Evolutionary conservation across 306 rosid genomes (phyloP), one percentile per base, ranked within the genome.

Genomic region (Ormosia emarginata): DNA sequence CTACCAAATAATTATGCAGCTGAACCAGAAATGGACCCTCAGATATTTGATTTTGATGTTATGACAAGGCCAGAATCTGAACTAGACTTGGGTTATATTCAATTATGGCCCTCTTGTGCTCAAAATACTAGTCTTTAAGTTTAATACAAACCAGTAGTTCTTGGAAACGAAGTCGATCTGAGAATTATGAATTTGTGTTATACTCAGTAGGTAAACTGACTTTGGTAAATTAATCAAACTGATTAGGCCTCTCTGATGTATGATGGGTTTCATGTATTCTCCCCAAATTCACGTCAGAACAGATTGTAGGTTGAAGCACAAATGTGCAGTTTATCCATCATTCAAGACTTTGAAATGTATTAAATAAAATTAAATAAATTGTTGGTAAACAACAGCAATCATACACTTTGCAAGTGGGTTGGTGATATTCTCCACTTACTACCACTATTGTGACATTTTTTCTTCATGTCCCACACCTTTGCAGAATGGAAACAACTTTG

Each of bases 371-470:
- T 24, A 24, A 24, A 24, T 24, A 78, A 49, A 12, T 71, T 83
- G 71, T 67, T 55, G 86, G 87, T 85, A 53, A 88, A 80, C 80
- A 17, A 33, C 66, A 69, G 79, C 74, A 82, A 71, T 79, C 85
- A 75, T 58, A 82, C 50, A 39, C 36, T 40, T 30, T 63, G 77
- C 57, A 73, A 85, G 84, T 84, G 88, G 90, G 88, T 81, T 47
- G 87, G 85, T 87, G 79, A 58, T 78, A 24, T 47, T 46, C 69
- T 73, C 74, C 77, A 85, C 89, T 88, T 80, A 85, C 85, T 80
- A 49, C 82, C 89, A 77, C 74, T 66, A 84, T 5, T 84, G 85
- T 82, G 85, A 87, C 88, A 79, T 81, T 30, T 85, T 87, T 75
- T 83, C 87, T 77, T 67, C 59, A 61, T 73, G 74, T 88, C 61